phyloP scores from a whole-genome alignment of 768 basidiomycete species.

The Boletus rufocinnamomeus region DNA sequence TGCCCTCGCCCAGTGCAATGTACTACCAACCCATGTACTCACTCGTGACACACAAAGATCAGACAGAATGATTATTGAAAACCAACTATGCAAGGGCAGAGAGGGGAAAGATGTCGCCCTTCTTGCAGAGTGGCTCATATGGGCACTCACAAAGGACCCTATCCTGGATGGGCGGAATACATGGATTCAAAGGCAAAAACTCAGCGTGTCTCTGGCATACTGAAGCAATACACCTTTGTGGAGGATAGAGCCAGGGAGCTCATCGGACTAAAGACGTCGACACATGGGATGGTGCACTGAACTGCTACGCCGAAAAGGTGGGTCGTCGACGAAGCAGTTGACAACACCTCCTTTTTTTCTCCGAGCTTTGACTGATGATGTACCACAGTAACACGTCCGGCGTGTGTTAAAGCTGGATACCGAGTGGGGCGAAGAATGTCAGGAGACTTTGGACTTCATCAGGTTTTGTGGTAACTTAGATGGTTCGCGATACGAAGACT shows the following conservation, averaged over 20 bases:
- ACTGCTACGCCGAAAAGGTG: conserved; percentile 48
- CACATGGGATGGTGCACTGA: conserved; percentile 40
- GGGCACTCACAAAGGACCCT: conserved; percentile 24
- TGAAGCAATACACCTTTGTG: conserved; percentile 55
- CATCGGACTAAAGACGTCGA: conserved; percentile 45
- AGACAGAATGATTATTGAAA: conserved; percentile 30
- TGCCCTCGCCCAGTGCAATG: conserved; percentile 7
- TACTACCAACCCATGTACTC: conserved; percentile 9
- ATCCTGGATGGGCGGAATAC: conserved; percentile 47
- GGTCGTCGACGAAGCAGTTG: conserved; percentile 15
- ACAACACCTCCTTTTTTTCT: too few relatives aligned
- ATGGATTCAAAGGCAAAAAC: conserved; percentile 44
- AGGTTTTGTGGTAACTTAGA: conserved; percentile 57
- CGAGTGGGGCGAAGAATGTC: conserved; percentile 48
- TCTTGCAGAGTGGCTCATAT: conserved; percentile 22
- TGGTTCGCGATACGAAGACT: conserved; percentile 51
- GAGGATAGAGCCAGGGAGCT: conserved; percentile 50
- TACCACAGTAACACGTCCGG: conserved; percentile 48
- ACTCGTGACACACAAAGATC: conserved; percentile 29
- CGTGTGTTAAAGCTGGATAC: conserved; percentile 47
- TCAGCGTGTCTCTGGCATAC: conserved; percentile 43
- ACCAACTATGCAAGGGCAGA: conserved; percentile 18
- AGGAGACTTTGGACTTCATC: conserved; percentile 52
- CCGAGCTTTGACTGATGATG: conserved; percentile 5
- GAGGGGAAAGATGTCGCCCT: conserved; percentile 13